Base-by-base conservation (phyloP, 768 basidiomycete species). In the Leccinum ochraceum region DNA sequence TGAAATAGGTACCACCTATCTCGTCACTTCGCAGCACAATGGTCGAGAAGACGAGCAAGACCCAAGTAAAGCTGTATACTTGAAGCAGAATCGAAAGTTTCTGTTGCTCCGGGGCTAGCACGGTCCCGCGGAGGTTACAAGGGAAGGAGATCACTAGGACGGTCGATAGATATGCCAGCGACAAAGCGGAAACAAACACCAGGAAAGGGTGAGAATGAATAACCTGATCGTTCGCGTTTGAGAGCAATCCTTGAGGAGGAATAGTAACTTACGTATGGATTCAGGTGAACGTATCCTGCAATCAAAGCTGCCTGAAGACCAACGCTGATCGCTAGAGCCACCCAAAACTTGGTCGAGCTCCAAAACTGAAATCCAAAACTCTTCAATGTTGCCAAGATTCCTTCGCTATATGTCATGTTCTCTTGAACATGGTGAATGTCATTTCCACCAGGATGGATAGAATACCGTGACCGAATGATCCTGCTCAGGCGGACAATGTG, bases 301-400 rank as follows among this genome's bases (percentile, higher is more conserved):
- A 84, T 76, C 7, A 90, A 73, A 3, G 78, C 76, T 2, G 71
- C 75, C 62, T 89, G 83, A 3, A 82, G 63, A 7, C 72, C 79
- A 4, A 80, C 63, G 2, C 78, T 75, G 11, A 86, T 64, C 9
- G 79, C 51, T 39, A 90, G 65, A 1, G 86, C 80, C 0, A 86
- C 64, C 84, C 88, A 90, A 67, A 92, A 87, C 58, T 84, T 83
- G 24, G 78, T 74, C 74, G 85, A 86, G 48, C 74, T 77, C 77
- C 83, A 83, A 8, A 79, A 63, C 0, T 63, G 68, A 52, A 67
- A 66, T 16, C 78, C 65, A 17, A 74, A 60, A 20, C 57, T 58
- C 46, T 67, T 73, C 44, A 75, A 54, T 60, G 59, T 69, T 17
- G 54, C 57, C 64, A 76, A 73, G 17, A 65, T 49, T 22, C 63